These are phyloP conservation scores for Tarenaya hassleriana DNA, from an alignment of 345 rosid species.

Conservation along the genomic window DNA sequence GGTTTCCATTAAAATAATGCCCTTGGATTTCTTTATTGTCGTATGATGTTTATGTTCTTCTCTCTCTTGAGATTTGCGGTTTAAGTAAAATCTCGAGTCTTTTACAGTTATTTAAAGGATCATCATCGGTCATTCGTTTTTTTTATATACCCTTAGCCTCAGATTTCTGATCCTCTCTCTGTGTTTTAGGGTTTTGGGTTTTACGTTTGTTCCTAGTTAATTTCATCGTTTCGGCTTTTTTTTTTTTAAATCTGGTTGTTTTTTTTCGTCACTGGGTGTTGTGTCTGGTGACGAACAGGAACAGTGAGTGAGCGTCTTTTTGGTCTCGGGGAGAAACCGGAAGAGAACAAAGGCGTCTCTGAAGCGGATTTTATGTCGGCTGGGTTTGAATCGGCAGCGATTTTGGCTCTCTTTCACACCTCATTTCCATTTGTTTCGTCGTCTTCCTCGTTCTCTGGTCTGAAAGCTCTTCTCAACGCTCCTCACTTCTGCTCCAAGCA, in stretches of 20 bases:
- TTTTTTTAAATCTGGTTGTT: conserved; percentile 8
- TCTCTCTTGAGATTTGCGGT: not conserved
- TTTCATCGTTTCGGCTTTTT: not conserved
- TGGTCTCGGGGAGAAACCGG: conserved; percentile 1
- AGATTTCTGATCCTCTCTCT: not conserved
- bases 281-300: conserved; percentile 25
- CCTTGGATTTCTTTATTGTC: conserved; percentile 5
- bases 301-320: conserved; percentile 15
- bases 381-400: conserved; percentile 54
- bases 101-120: not conserved
- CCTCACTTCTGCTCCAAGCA: conserved; percentile 53
- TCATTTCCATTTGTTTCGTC: conserved; percentile 26
- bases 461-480: conserved; percentile 26
- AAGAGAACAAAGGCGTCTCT: conserved; percentile 2
- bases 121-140: not conserved
- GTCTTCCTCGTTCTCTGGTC: conserved; percentile 15
- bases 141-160: too few species aligned
- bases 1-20: not conserved
- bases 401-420: conserved; percentile 59
- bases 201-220: not conserved
- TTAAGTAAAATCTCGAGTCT: not conserved
- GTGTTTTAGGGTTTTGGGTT: conserved; percentile 17
- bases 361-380: conserved; percentile 80
- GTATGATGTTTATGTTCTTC: not conserved
- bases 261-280: too few species aligned